Evolutionary conservation across 805 yeast species (phyloP).

Genomic region (Yarrowia yakushimensis): DNA sequence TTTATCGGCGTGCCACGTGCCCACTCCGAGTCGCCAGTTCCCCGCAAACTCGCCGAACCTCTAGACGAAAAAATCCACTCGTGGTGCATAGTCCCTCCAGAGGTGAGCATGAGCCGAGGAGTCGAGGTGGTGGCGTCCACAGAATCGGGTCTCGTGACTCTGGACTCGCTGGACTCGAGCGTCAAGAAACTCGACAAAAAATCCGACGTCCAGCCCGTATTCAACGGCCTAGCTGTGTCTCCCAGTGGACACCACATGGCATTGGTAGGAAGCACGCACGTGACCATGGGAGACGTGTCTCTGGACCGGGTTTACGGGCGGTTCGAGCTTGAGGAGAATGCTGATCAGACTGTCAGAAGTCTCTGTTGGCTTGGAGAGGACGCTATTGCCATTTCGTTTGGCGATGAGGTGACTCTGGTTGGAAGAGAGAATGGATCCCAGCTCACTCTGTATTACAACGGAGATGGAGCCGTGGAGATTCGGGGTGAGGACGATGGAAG

Average conservation of each 20-base stretch:
- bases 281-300: conserved; percentile 16
- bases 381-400: conserved; percentile 58
- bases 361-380: conserved; percentile 80
- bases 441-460: conserved; percentile 37
- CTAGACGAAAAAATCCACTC: conserved; percentile 27
- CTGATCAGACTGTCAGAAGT: not conserved
- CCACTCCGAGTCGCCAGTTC: not conserved
- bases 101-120: conserved; percentile 30
- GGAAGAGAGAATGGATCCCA: conserved; percentile 61
- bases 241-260: conserved; percentile 59
- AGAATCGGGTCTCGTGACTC: conserved; percentile 29
- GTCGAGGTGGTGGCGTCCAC: conserved; percentile 36
- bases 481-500: conserved; percentile 59
- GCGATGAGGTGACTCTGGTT: conserved; percentile 62
- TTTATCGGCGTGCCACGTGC: conserved; percentile 41
- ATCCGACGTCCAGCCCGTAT: not conserved
- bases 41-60: not conserved
- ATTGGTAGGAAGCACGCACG: conserved; percentile 34
- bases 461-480: conserved; percentile 40
- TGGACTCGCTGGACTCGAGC: conserved; percentile 12
- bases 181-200: conserved; percentile 26
- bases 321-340: conserved; percentile 3
- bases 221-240: conserved; percentile 41
- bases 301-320: conserved; percentile 14
- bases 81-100: conserved; percentile 38